Evolutionary conservation across 192 early-diverging fungal species (phyloP).

Genomic region (Podila verticillata): DNA sequence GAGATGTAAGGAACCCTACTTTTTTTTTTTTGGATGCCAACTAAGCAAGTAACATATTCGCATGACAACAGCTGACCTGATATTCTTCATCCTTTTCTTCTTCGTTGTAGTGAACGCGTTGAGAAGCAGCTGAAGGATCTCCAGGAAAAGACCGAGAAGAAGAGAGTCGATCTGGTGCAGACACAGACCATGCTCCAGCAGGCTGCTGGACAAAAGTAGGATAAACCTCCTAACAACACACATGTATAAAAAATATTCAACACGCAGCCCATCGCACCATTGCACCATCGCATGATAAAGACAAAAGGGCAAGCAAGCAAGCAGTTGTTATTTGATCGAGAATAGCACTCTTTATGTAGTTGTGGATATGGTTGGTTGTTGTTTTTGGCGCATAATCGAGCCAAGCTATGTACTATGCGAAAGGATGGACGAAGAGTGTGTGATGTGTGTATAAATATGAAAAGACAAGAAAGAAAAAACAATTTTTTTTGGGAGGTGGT

Average conservation of each 20-base stretch:
- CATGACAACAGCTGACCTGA: background rate
- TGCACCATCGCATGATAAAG: background rate
- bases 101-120: constrained; percentile 72
- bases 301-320: background rate
- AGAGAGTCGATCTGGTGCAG: constrained; percentile 77
- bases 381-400: too few species aligned
- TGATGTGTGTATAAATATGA: background rate
- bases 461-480: background rate
- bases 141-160: constrained; percentile 84
- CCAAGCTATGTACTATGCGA: background rate
- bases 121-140: constrained; percentile 85
- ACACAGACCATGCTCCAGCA: constrained; percentile 45
- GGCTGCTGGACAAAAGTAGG: constrained; percentile 17
- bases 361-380: too few species aligned
- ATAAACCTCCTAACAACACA: background rate
- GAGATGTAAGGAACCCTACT: constrained; percentile 77
- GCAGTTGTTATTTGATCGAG: background rate
- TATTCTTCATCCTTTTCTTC: background rate
- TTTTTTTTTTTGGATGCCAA: background rate
- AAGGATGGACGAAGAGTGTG: background rate
- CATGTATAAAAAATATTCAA: background rate
- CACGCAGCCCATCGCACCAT: too few species aligned
- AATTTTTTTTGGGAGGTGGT: background rate
- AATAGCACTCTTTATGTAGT: background rate
- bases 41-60: background rate